Evolutionary conservation across 1,284 basidiomycete genomes (phyloP), one percentile per base, ranked within the genome.

Genomic region (Rhodotorula sp.): DNA sequence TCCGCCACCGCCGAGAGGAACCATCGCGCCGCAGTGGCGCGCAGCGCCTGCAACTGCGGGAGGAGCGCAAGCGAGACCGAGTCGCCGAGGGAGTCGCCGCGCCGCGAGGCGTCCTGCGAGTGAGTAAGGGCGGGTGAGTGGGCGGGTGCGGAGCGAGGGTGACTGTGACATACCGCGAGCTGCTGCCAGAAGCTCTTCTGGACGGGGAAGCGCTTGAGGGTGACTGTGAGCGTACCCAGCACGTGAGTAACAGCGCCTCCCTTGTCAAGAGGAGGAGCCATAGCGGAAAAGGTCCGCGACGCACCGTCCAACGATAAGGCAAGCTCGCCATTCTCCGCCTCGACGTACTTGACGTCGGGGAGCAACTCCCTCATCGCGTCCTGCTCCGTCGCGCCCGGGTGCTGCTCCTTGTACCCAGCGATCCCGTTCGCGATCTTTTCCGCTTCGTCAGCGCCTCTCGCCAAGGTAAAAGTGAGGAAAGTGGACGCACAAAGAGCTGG

Each of bases 251-350:
- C 10, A 13, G n/a, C n/a, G n/a, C 22, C 44, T 9, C 44, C 22
- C 22, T 48, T 8, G 22, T 8, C 48, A 27, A 5, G 8, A 15
- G 44, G 5, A 21, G 10, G 44, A 13, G 5, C n/a, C 37, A 39
- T 10, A 46, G 29, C 10, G 4, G 36, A 25, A 32, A 15, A 4
- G 53, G 15, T 12, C 44, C 5, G 44, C 21, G 61, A 57, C 70
- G 61, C 54, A 70, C 76, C 77, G 54, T 80, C 80, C n/a, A 80
- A 66, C 19, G 70, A 64, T 55, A 80, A 60, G n/a, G 73, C 71
- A 25, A 75, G 46, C 48, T 78, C 73, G 15, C 78, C 78, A 21
- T 72, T 64, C 21, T 77, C 75, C 29, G 67, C 60, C 25, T 69
- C 34, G 27, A 68, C 66, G 37, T 73, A 78, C 55, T 78, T 71